Percentiles rank a stretch among this genome's conserved stretches.
Conservation (phyloP, 2,329 filamentous ascomycete genomes). For the Dothideomycetes sp. region DNA sequence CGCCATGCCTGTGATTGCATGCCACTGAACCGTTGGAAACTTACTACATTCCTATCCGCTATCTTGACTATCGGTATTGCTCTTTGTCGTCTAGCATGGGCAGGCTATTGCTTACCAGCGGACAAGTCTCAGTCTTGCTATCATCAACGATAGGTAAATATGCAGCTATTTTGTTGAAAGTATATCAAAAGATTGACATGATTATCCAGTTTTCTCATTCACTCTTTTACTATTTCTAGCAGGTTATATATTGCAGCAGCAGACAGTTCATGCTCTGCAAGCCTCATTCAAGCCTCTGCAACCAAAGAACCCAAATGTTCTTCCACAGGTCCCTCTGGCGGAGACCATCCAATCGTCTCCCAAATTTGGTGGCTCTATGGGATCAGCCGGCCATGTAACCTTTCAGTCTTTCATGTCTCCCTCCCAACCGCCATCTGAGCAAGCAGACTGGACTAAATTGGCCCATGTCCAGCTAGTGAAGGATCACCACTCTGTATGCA, state of each 20-base stretch:
- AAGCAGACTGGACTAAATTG: slow-evolving; percentile 32
- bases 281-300: slow-evolving; percentile 52
- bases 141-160: slow-evolving; percentile 52
- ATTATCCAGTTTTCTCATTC: slow-evolving; percentile 54
- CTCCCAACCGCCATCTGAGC: slow-evolving; percentile 10
- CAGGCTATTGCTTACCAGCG: slow-evolving; percentile 52
- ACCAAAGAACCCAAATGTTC: slow-evolving; percentile 24
- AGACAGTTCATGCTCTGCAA: slow-evolving; percentile 55
- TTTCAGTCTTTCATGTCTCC: slow-evolving; percentile 16
- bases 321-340: slow-evolving; percentile 7
- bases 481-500: slow-evolving; percentile 36
- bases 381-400: slow-evolving; percentile 14
- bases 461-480: slow-evolving; percentile 37
- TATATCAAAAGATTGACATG: slow-evolving; percentile 5
- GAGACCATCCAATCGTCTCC: slow-evolving; percentile 15
- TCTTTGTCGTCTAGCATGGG: slow-evolving; percentile 4
- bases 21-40: slow-evolving; percentile 8
- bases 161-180: slow-evolving; percentile 1
- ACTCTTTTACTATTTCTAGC: slow-evolving; percentile 76
- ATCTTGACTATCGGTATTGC: neutral
- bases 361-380: slow-evolving; percentile 13
- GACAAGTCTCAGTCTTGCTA: slow-evolving; percentile 58
- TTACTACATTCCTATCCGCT: neutral
- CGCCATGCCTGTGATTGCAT: no score
- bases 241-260: slow-evolving; percentile 79